Evolutionary conservation across 208 protist genomes (phyloP), one percentile per base, ranked within the genome.

Genomic region (Crithidia expoeki): DNA sequence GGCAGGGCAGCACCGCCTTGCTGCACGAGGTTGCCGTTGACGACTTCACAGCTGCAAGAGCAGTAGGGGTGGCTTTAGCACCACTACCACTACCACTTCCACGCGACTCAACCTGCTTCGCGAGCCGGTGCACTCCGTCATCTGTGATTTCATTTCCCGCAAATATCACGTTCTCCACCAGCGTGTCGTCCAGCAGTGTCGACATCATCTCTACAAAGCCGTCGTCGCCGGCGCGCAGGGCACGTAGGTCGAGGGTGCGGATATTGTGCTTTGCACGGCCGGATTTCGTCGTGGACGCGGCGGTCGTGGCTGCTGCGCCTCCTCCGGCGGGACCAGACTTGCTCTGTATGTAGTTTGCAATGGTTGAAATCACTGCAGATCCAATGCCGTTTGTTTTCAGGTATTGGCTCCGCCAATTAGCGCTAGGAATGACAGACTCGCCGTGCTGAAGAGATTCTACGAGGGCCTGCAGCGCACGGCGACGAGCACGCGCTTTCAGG

Each of bases 101-200:
- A 14, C 56, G 52, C n/a, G 3, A 16, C 10, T 66, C 6, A 0
- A 92, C 30, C 2, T 50, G 52, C 16, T 36, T 64, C 4, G 82
- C 42, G 5, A 90, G 58, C 7, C 63, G 51, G 5, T 52, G 23
- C 42, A 88, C 59, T 7, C 84, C 84, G 6, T 65, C 69, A 60
- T 90, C 80, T 12, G 84, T 93, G 55, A 90, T 81, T 11, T 78
- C 56, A 64, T 90, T 93, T 34, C 77, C 74, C 30, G 76, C 63
- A 11, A 93, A 66, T 9, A 83, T 64, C 1, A 85, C 74, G 42
- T 76, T 73, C 36, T 78, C 44, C 1, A 93, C 42, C 12, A 72
- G 25, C 4, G 61, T 72, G 67, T 93, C 82, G 6, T 53, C 63
- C 11, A 80, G 40, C 9, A 93, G 67, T 0, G 76, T 59, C 9